Percentiles rank a stretch among this genome's conserved stretches.
Conservation (phyloP, 257 asterid genomes). For the Salvia rosmarinus region DNA sequence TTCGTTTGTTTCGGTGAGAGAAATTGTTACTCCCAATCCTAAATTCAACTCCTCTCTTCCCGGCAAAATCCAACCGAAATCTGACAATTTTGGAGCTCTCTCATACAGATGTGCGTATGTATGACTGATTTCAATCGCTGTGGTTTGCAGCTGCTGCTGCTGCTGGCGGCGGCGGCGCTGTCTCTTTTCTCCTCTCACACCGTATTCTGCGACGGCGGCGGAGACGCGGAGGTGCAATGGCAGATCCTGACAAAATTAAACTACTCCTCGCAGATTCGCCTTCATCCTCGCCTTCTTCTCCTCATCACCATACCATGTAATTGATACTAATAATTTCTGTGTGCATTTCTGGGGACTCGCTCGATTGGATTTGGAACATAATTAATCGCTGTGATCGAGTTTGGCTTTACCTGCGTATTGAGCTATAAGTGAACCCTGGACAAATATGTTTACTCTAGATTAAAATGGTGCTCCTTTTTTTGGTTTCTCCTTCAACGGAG, state of each 20-base stretch:
- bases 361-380: constrained; percentile 16
- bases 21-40: constrained; percentile 14
- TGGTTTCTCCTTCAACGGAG: neutral
- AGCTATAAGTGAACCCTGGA: neutral
- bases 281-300: constrained; percentile 69
- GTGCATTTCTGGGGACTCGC: constrained; percentile 20
- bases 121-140: constrained; percentile 28
- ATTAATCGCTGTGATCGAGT: neutral
- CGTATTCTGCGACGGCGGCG: constrained; percentile 40
- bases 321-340: constrained; percentile 4
- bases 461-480: neutral
- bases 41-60: neutral
- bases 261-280: constrained; percentile 70
- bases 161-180: constrained; percentile 43
- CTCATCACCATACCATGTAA: constrained; percentile 88
- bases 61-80: constrained; percentile 17
- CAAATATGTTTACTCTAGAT: constrained; percentile 9
- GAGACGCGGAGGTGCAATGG: constrained; percentile 53
- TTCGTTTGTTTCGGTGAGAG: no score
- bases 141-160: constrained; percentile 24
- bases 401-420: constrained; percentile 11
- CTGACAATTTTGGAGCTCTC: neutral
- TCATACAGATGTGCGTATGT: constrained; percentile 27
- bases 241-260: constrained; percentile 62
- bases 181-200: constrained; percentile 38